phyloP scores from a whole-genome alignment of 2,329 filamentous ascomycete species.

The Didymella arachidicola region DNA sequence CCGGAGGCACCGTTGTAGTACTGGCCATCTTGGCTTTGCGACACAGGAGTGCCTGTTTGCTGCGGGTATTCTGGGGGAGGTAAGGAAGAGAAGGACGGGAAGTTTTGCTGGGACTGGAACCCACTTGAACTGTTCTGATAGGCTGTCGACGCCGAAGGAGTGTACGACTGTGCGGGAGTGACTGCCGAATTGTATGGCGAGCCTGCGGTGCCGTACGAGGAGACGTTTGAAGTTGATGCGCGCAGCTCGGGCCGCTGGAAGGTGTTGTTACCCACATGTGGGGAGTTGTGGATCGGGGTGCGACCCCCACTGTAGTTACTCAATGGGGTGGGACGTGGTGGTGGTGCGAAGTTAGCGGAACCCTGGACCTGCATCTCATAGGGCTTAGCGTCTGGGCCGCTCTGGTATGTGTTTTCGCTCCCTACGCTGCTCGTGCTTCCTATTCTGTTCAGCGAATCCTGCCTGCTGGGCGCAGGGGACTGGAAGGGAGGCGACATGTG shows the following conservation, averaged over 20 bases:
- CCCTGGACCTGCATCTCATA: conserved; percentile 47
- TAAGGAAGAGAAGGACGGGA: conserved; percentile 66
- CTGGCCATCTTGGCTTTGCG: conserved; percentile 46
- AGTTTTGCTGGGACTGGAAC: conserved; percentile 68
- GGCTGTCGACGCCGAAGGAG: conserved; percentile 55
- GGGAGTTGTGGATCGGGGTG: conserved; percentile 47
- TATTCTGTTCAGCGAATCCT: conserved; percentile 44
- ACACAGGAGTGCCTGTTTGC: conserved; percentile 47
- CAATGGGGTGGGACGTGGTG: conserved; percentile 42
- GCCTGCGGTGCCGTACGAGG: conserved; percentile 41
- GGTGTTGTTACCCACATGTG: conserved; percentile 46
- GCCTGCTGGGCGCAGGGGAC: conserved; percentile 43
- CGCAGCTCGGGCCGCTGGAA: conserved; percentile 48
- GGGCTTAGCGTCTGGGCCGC: conserved; percentile 42
- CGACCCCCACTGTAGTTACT: conserved; percentile 42
- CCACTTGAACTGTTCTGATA: conserved; percentile 48
- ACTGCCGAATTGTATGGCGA: conserved; percentile 49
- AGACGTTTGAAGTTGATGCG: conserved; percentile 47
- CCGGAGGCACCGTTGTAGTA: conserved; percentile 48
- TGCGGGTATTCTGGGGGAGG: conserved; percentile 65
- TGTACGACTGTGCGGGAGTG: conserved; percentile 56
- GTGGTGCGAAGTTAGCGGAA: conserved; percentile 47
- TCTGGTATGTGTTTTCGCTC: conserved; percentile 49
- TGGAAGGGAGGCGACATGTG: conserved; percentile 49
- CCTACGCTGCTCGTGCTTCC: conserved; percentile 46